Conservation (phyloP, 768 basidiomycete species). For the Porphyrellus cyaneotinctus region DNA sequence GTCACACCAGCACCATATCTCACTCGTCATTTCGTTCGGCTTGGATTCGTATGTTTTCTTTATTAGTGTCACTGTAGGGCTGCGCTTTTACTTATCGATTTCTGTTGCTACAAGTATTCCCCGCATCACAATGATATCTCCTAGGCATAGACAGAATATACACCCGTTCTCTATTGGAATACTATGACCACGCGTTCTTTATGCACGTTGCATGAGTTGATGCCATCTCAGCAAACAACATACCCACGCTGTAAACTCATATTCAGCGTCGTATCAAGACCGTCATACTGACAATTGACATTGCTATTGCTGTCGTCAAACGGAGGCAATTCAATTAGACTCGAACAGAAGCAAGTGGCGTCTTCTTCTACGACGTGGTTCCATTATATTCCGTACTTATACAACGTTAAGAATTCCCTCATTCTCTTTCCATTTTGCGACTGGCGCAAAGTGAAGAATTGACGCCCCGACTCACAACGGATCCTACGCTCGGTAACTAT, state of each 20-base stretch:
- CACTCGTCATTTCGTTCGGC: constrained; percentile 16
- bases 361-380: not conserved
- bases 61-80: constrained; percentile 25
- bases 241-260: not conserved
- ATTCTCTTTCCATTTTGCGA: not conserved
- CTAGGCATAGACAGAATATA: constrained; percentile 24
- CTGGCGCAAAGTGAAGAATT: not conserved
- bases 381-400: no score
- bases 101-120: constrained; percentile 32
- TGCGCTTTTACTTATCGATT: constrained; percentile 27
- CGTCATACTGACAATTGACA: not conserved
- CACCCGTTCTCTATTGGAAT: constrained; percentile 15
- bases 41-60: constrained; percentile 24
- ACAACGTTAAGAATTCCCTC: no score
- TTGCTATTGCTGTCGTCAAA: not conserved
- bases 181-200: not conserved
- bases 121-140: constrained; percentile 28
- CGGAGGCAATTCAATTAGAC: constrained; percentile 21
- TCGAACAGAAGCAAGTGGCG: constrained; percentile 26
- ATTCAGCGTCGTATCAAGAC: not conserved
- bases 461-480: no score
- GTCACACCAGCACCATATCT: constrained; percentile 16
- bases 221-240: not conserved
- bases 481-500: not conserved
- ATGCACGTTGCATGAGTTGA: not conserved